Evolutionary conservation across 1,139 yeast genomes (phyloP).

Genomic region (Suhomyces maxii): DNA sequence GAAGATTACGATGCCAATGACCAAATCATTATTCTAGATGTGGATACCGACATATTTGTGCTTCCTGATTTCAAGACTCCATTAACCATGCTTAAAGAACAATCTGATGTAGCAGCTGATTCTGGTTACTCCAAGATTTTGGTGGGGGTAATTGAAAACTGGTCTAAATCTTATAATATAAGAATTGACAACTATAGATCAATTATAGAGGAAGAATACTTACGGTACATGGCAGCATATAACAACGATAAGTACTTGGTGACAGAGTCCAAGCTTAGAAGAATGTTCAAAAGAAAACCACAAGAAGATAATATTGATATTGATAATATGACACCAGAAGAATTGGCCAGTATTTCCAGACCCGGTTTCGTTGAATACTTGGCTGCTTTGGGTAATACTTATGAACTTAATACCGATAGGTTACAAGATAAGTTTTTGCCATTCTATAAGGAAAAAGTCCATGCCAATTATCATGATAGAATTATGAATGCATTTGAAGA

Average conservation of each 20-base stretch:
- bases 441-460: slow-evolving; percentile 64
- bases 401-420: slow-evolving; percentile 83
- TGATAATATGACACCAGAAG: slow-evolving; percentile 47
- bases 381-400: slow-evolving; percentile 78
- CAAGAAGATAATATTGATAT: slow-evolving; percentile 28
- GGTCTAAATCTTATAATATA: slow-evolving; percentile 59
- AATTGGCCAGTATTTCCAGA: slow-evolving; percentile 55
- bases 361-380: slow-evolving; percentile 83
- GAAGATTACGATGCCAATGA: slow-evolving; percentile 50
- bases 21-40: slow-evolving; percentile 59
- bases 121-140: slow-evolving; percentile 81
- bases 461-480: slow-evolving; percentile 57
- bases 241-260: slow-evolving; percentile 41
- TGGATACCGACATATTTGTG: slow-evolving; percentile 72
- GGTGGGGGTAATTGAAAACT: slow-evolving; percentile 78
- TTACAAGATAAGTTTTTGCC: slow-evolving; percentile 74
- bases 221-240: slow-evolving; percentile 44
- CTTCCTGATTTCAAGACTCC: slow-evolving; percentile 50
- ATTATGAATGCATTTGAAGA: slow-evolving; percentile 60
- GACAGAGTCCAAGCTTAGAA: slow-evolving; percentile 43
- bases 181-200: slow-evolving; percentile 64
- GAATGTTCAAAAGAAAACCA: slow-evolving; percentile 39
- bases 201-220: slow-evolving; percentile 59
- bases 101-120: slow-evolving; percentile 89
- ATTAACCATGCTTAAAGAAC: slow-evolving; percentile 82